Conservation (phyloP, 331 rosid genomes). For the Quercus tomentella region DNA sequence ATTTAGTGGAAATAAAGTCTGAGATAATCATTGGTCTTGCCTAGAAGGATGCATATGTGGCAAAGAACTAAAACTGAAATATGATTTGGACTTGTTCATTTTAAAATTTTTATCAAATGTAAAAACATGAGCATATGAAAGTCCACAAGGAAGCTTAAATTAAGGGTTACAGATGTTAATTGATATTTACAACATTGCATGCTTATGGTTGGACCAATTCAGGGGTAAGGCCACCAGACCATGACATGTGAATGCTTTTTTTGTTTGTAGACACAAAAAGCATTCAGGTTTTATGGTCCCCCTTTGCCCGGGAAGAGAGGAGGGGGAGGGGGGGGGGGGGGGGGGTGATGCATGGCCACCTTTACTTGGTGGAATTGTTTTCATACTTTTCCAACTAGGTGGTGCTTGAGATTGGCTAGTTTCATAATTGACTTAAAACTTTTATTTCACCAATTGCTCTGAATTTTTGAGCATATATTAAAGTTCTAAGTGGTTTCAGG, state of each 20-base stretch:
- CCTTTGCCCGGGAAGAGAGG: too few relatives aligned
- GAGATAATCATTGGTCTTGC: too few relatives aligned
- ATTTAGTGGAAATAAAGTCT: background rate
- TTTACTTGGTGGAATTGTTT: background rate
- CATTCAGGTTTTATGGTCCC: too few relatives aligned
- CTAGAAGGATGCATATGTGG: too few relatives aligned
- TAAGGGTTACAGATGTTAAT: background rate
- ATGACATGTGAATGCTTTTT: background rate
- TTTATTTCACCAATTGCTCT: background rate
- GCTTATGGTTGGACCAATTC: background rate
- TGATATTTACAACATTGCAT: background rate
- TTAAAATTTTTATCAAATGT: background rate
- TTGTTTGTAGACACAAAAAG: background rate
- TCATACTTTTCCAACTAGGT: background rate
- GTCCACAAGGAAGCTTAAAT: background rate
- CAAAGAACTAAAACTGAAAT: background rate
- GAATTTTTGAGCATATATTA: background rate
- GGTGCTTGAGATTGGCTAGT: background rate
- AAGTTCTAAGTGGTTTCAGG: conserved; percentile 35
- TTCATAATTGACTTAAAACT: background rate
- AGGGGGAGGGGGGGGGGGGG: too few relatives aligned
- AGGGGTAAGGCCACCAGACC: background rate
- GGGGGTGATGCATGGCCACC: background rate
- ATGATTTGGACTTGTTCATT: background rate
- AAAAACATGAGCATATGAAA: background rate